Evolutionary conservation across 805 yeast genomes (phyloP), one percentile per base, ranked within the genome.

Genomic region (Candida schatavii): DNA sequence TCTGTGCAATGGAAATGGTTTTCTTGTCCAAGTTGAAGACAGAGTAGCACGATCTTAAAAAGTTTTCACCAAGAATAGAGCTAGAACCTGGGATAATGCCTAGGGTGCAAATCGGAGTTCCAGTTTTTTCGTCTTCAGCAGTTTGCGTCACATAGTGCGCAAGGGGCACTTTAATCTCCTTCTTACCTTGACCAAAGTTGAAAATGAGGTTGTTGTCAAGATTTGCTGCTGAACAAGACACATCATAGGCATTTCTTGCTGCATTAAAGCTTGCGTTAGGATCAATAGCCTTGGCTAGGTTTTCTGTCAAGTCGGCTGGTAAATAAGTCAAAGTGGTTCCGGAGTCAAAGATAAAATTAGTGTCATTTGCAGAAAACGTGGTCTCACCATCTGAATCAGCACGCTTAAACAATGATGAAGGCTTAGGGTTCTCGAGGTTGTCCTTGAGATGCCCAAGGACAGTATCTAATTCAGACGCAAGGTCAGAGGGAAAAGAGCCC

Each of bases 311-410:
- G 5, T 38, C 40, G 2, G 39, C 33, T 10, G 84, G 84, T 4
- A 75, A 57, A 44, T 65, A 66, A 10, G 77, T 56, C 35, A 74
- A 55, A 13, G 85, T 76, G 10, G 83, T 72, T 32, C 86, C 86
- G 3, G 82, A 72, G 57, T 81, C 86, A 31, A 81, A 55, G 6
- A 77, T 46, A 3, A 72, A 78, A 2, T 75, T 13, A 18, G 32
- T 19, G 20, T 34, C 34, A 14, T 28, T 19, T 9, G 35, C 15
- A 29, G 22, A n/a, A 30, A 38, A 39, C 26, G 40, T 26, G 31
- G 39, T 21, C 18, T 23, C 39, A 17, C 36, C 14, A 6, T 29
- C 13, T 6, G 6, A 13, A 13, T 29, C 32, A 6, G 6, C 35
- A 31, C 35, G 35, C 35, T 31, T 31, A 13, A 29, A 29, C 7